phyloP scores from a whole-genome alignment of 129 eudicot genomes.

The Sambucus nigra region DNA sequence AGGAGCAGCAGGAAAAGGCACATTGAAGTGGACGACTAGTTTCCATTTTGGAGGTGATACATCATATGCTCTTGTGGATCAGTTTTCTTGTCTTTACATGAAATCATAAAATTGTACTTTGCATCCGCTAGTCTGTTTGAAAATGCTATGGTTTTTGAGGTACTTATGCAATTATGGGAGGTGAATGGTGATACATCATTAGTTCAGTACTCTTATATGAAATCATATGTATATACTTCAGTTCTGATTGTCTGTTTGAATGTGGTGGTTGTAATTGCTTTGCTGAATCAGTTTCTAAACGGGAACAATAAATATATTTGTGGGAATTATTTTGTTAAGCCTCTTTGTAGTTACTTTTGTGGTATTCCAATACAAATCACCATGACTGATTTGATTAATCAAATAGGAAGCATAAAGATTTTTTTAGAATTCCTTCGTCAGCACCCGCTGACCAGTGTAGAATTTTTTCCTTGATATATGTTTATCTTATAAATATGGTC shows the following conservation, averaged over 20 bases:
- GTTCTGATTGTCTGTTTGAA: too few relatives aligned
- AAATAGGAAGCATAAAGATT: neutral
- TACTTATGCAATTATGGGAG: neutral
- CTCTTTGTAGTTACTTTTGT: too few relatives aligned
- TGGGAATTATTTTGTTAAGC: too few relatives aligned
- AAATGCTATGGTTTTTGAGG: neutral
- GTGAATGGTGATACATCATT: neutral
- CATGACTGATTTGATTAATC: too few relatives aligned
- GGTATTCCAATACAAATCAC: too few relatives aligned
- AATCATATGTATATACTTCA: too few relatives aligned
- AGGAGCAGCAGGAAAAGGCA: slow-evolving; percentile 45
- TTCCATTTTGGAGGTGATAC: slow-evolving; percentile 1
- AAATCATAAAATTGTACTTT: neutral
- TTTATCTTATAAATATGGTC: neutral
- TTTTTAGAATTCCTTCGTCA: neutral
- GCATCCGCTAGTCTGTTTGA: neutral
- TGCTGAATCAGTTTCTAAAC: too few relatives aligned
- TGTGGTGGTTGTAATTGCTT: too few relatives aligned
- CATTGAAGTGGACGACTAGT: slow-evolving; percentile 18
- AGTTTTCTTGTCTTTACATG: neutral
- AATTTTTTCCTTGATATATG: neutral
- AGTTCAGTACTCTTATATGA: neutral
- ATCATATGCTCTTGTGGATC: neutral
- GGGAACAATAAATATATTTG: too few relatives aligned
- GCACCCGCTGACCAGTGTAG: neutral